Conservation (phyloP, 1,139 yeast genomes). For the Candida tropicalis region DNA sequence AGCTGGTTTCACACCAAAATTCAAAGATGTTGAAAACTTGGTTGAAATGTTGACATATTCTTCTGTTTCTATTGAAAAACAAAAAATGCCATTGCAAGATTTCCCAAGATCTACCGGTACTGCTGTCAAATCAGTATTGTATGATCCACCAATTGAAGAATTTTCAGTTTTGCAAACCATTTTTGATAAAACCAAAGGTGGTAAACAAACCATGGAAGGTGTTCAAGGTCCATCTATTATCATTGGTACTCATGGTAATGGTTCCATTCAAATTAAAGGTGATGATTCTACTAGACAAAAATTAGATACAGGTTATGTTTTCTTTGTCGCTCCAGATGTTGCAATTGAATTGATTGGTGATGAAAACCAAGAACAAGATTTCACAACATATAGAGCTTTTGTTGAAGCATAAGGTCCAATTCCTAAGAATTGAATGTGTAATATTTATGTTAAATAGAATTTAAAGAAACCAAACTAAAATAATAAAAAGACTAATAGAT, state of each 20-base stretch:
- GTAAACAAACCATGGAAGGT: conserved; percentile 52
- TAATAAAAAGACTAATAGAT: not conserved
- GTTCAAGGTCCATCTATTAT: conserved; percentile 88
- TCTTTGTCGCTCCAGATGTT: conserved; percentile 79
- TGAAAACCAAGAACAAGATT: conserved; percentile 41
- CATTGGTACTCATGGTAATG: conserved; percentile 81
- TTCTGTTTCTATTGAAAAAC: conserved; percentile 87
- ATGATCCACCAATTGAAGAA: conserved; percentile 96
- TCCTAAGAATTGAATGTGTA: not conserved
- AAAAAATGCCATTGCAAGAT: conserved; percentile 75
- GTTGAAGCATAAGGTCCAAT: conserved; percentile 55
- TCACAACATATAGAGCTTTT: conserved; percentile 85
- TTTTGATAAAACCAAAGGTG: conserved; percentile 46
- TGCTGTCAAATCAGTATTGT: conserved; percentile 62
- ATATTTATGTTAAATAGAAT: not conserved
- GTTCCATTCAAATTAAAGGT: conserved; percentile 51
- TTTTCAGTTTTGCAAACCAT: conserved; percentile 85
- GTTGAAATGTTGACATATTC: conserved; percentile 91
- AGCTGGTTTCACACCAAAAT: conserved; percentile 98
- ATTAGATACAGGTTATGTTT: conserved; percentile 69
- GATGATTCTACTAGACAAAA: conserved; percentile 32
- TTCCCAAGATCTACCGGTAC: conserved; percentile 71
- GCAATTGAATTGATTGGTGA: conserved; percentile 61
- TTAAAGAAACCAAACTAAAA: too few species aligned
- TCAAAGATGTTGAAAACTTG: conserved; percentile 88